Conservation (phyloP, 1,284 basidiomycete species). For the Albatrellus sp. region DNA sequence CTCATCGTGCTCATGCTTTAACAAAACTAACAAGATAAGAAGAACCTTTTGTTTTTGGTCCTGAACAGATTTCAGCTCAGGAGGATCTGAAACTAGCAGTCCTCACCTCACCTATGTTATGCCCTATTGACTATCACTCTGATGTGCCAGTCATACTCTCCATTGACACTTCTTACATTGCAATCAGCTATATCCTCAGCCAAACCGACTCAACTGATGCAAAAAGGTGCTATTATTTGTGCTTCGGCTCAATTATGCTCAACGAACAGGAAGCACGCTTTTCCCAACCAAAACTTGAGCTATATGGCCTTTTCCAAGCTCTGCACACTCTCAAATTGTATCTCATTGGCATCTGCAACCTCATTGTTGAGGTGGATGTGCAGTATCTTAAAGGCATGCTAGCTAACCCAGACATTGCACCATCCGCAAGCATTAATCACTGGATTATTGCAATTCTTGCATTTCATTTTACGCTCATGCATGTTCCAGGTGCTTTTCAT, state of each 20-base stretch:
- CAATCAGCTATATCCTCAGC: conserved; percentile 18
- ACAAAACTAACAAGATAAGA: conserved; percentile 9
- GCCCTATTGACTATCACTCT: conserved; percentile 19
- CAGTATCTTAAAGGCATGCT: conserved; percentile 4
- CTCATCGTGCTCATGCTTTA: conserved; percentile 7
- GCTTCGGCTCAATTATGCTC: conserved; percentile 21
- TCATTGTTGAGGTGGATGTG: conserved; percentile 22
- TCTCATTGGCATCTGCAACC: conserved; percentile 21
- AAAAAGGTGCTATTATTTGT: not conserved
- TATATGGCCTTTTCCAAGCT: conserved; percentile 25
- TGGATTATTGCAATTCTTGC: conserved; percentile 27
- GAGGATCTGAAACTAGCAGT: conserved; percentile 14
- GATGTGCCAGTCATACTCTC: conserved; percentile 17
- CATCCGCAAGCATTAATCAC: conserved; percentile 23
- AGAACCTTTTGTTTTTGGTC: conserved; percentile 11
- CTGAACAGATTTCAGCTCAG: conserved; percentile 9
- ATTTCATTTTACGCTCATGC: conserved; percentile 22
- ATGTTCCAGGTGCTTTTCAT: conserved; percentile 13
- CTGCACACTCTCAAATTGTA: conserved; percentile 16
- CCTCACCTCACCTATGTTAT: conserved; percentile 12
- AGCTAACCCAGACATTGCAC: conserved; percentile 17
- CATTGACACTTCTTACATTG: conserved; percentile 21
- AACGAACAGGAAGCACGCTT: conserved; percentile 23
- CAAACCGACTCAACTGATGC: conserved; percentile 15
- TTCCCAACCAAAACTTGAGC: conserved; percentile 27